Evolutionary conservation across 805 yeast genomes (phyloP).

Genomic region (Phaffomyces antillensis): DNA sequence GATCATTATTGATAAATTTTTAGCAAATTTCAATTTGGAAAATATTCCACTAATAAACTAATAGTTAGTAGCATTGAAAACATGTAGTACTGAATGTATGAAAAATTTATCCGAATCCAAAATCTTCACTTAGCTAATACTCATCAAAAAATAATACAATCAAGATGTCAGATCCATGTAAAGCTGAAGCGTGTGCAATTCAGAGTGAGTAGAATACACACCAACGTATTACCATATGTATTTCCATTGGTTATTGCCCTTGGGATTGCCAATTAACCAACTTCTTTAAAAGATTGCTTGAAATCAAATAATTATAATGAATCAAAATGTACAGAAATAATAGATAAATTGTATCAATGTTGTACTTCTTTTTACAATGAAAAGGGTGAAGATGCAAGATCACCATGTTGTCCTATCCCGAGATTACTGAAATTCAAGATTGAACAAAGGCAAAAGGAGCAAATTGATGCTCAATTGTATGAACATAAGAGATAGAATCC

Average conservation of each 20-base stretch:
- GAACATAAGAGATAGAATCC: neutral
- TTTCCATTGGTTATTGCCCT: neutral
- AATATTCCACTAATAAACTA: too few relatives aligned
- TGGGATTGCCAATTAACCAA: neutral
- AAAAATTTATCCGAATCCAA: neutral
- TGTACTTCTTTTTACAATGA: constrained; percentile 59
- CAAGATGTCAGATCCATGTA: constrained; percentile 42
- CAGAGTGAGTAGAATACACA: constrained; percentile 37
- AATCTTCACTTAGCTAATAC: neutral
- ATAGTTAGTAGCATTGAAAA: too few relatives aligned
- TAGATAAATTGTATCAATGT: constrained; percentile 69
- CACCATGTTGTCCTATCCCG: constrained; percentile 77
- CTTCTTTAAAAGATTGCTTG: constrained; percentile 46
- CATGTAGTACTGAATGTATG: neutral
- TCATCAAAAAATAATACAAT: neutral
- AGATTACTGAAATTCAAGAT: constrained; percentile 54
- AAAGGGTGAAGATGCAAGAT: constrained; percentile 50
- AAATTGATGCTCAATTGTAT: constrained; percentile 48
- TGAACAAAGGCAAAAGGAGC: constrained; percentile 51
- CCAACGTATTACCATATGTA: too few relatives aligned
- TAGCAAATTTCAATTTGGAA: too few relatives aligned
- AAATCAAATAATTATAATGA: constrained; percentile 59
- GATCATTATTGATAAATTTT: too few relatives aligned
- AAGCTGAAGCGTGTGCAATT: constrained; percentile 74
- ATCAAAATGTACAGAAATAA: constrained; percentile 59